Conservation (phyloP, 768 basidiomycete species). For the Agaricus bisporus region DNA sequence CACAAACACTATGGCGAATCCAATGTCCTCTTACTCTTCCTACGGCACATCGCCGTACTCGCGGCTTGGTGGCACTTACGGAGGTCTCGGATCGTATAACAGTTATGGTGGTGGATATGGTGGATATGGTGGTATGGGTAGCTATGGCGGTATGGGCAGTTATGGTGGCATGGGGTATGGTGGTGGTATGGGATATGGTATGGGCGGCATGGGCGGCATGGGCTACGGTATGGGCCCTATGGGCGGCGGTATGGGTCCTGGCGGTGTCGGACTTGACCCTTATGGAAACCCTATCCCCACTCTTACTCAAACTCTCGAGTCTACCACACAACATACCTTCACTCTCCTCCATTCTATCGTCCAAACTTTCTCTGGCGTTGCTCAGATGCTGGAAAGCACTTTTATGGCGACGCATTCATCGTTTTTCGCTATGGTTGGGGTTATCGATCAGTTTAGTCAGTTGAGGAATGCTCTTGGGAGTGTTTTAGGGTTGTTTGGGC, state of each 20-base stretch:
- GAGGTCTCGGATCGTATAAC: conserved; percentile 25
- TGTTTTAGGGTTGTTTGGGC: conserved; percentile 87
- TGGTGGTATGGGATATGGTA: conserved; percentile 27
- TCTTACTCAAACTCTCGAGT: conserved; percentile 83
- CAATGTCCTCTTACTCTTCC: conserved; percentile 27
- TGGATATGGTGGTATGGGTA: conserved; percentile 30
- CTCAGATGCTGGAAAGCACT: conserved; percentile 96
- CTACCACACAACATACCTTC: conserved; percentile 89
- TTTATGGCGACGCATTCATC: conserved; percentile 96
- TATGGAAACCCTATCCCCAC: conserved; percentile 55
- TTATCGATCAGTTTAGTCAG: conserved; percentile 91
- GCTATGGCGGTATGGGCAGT: conserved; percentile 31
- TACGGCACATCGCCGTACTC: conserved; percentile 40
- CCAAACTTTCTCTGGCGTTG: conserved; percentile 89
- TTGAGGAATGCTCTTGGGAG: conserved; percentile 90
- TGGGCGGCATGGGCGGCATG: conserved; percentile 27
- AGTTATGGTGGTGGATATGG: conserved; percentile 20
- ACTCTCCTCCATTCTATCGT: conserved; percentile 91
- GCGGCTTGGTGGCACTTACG: conserved; percentile 25
- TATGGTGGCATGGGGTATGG: conserved; percentile 23
- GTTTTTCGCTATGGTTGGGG: conserved; percentile 95
- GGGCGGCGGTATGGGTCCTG: conserved; percentile 18
- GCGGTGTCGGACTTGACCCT: conserved; percentile 24
- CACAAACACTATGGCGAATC: conserved; percentile 22
- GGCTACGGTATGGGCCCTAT: conserved; percentile 22